Base-by-base conservation (phyloP, 108 stramenopile species). In the Pelagomonas calceolata region DNA sequence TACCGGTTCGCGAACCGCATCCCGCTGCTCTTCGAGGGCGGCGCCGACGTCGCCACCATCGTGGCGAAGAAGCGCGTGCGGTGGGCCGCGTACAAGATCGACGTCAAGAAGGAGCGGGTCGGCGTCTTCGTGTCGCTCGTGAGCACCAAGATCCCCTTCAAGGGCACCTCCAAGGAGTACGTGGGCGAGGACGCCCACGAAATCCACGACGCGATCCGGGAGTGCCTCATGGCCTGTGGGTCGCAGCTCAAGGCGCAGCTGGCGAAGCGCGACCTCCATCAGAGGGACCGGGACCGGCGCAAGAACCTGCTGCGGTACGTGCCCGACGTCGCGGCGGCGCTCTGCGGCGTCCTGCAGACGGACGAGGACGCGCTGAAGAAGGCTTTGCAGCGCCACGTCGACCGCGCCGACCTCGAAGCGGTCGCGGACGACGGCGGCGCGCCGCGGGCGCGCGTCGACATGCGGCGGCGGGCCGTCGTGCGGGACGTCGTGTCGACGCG, bases 1-100 rank as follows among this genome's bases (percentile, higher is more conserved):
- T 82, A 91, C 36, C 90, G 96, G 34, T 98, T 95, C 84, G 96
- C 94, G 71, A 98, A 98, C 75, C 91, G 96, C 34, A 98, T 98
- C 71, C 96, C 96, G 4, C 81, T 98, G 9, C 76, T 98, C 30
- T 98, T 98, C 80, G 94, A 95, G 79, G 92, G 85, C 4, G 96
- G 95, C 65, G 90, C 89, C 30, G 96, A 98, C 79, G 96, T 98
- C 15, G 88, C 82, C 30, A 94, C 96, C 0, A 80, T 90, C 29
- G 94, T 94, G 15, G 93, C 94, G 17, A 78, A 85, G 32, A 87
- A 76, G 72, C 90, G 92, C 73, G 86, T 94, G 76, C 88, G 88
- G 68, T 98, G 97, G 97, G 71, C 78, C 3, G 78, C 72, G 51
- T 98, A 98, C 87, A 94, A 94, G 72, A 94, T 98, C 67, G 95